These are phyloP conservation scores for Myriosclerotinia curreyana DNA, from an alignment of 2,329 filamentous ascomycete species.

Conservation along the genomic window DNA sequence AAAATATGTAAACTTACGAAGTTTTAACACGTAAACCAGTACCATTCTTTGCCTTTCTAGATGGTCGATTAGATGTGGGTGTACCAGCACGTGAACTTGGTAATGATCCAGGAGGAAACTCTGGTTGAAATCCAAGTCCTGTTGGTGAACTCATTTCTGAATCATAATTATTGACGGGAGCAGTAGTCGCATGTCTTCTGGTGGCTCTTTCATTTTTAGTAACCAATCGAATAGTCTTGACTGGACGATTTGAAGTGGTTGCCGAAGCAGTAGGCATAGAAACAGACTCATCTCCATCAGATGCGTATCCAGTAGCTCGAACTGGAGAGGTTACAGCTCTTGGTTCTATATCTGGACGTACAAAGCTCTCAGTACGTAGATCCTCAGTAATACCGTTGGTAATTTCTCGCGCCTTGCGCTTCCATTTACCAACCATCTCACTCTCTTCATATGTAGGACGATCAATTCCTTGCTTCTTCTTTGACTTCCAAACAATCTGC, in stretches of 20 bases:
- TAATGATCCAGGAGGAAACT: conserved; percentile 45
- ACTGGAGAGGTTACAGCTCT: conserved; percentile 9
- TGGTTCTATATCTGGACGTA: conserved; percentile 28
- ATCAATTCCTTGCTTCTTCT: conserved; percentile 26
- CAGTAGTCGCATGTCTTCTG: conserved; percentile 24
- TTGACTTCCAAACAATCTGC: conserved; percentile 27
- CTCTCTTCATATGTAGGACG: conserved; percentile 27
- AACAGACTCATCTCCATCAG: conserved; percentile 33
- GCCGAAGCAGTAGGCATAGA: conserved; percentile 21
- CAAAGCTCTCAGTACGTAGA: conserved; percentile 32
- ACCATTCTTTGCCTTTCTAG: conserved; percentile 59
- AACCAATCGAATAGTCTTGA: conserved; percentile 32
- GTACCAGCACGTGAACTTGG: conserved; percentile 59
- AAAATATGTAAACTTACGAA: conserved; percentile 55
- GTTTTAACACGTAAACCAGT: conserved; percentile 59
- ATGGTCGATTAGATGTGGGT: conserved; percentile 50
- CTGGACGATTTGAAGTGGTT: conserved; percentile 18
- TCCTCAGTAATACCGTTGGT: conserved; percentile 28
- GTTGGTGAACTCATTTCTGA: conserved; percentile 54
- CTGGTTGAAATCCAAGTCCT: conserved; percentile 47
- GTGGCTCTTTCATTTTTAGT: conserved; percentile 24
- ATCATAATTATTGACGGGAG: conserved; percentile 45
- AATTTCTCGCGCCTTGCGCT: conserved; percentile 34
- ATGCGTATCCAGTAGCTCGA: conserved; percentile 28
- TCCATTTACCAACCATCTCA: conserved; percentile 29